Evolutionary conservation across 2,329 filamentous ascomycete species (phyloP).

Genomic region (Alternaria conjuncta): DNA sequence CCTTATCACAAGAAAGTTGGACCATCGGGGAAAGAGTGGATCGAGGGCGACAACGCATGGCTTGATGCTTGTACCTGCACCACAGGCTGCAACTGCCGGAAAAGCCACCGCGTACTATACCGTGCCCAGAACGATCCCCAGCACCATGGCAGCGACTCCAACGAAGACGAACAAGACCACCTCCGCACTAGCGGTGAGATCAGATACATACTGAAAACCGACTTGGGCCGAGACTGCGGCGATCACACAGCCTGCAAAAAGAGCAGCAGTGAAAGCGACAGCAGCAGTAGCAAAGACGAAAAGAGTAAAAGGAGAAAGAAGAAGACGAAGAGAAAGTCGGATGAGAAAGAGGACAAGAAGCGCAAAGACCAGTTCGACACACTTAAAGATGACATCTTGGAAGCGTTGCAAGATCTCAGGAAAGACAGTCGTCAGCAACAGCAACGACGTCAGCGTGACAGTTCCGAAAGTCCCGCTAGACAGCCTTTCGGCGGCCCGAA

Average conservation of each 20-base stretch:
- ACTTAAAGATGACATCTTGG: conserved; percentile 20
- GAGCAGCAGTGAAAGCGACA: conserved; percentile 1
- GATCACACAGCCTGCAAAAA: conserved; percentile 27
- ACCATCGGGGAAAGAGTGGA: conserved; percentile 30
- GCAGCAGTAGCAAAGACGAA: background rate
- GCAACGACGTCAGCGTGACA: background rate
- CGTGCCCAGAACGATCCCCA: conserved; percentile 7
- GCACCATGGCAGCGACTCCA: background rate
- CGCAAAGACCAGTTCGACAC: conserved; percentile 13
- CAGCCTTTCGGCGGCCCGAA: conserved; percentile 1
- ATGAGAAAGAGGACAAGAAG: conserved; percentile 10
- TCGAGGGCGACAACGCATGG: conserved; percentile 28
- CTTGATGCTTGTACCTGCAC: conserved; percentile 42
- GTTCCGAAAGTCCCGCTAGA: background rate
- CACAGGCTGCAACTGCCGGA: conserved; percentile 34
- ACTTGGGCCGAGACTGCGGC: conserved; percentile 35
- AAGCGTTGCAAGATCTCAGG: conserved; percentile 11
- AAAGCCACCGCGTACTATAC: conserved; percentile 37
- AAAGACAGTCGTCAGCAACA: conserved; percentile 1
- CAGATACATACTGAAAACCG: conserved; percentile 33
- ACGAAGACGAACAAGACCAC: conserved; percentile 8
- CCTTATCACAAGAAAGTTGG: conserved; percentile 11
- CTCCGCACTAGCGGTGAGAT: conserved; percentile 27
- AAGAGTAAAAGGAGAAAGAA: conserved; percentile 4
- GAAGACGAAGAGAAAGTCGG: conserved; percentile 8